These are phyloP conservation scores for Panellus pusillus DNA, from an alignment of 768 basidiomycete genomes.

Conservation along the genomic window DNA sequence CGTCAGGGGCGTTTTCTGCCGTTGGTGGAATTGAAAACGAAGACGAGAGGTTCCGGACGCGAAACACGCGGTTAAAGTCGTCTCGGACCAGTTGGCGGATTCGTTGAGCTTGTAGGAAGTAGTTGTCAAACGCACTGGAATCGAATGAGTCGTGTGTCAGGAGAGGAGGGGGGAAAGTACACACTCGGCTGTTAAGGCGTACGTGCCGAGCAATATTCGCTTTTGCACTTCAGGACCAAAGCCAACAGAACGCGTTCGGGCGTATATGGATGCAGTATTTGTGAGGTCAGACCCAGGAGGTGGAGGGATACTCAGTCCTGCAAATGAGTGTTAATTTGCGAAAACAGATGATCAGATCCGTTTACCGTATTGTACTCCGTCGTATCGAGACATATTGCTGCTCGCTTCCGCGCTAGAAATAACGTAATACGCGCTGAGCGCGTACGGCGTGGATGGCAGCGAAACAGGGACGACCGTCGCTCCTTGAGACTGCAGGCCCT, in stretches of 20 bases:
- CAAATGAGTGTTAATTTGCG: not conserved
- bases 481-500: constrained; percentile 45
- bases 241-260: constrained; percentile 61
- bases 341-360: not conserved
- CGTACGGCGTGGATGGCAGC: constrained; percentile 64
- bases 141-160: not conserved
- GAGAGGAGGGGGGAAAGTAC: constrained; percentile 26
- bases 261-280: constrained; percentile 59
- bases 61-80: constrained; percentile 77
- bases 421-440: constrained; percentile 94
- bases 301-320: constrained; percentile 55
- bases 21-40: not conserved
- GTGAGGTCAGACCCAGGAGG: constrained; percentile 41
- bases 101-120: constrained; percentile 89
- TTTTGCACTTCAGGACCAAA: constrained; percentile 87
- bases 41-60: constrained; percentile 51
- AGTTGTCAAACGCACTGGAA: constrained; percentile 91
- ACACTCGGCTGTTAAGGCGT: constrained; percentile 89
- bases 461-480: constrained; percentile 73
- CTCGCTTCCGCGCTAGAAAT: constrained; percentile 92
- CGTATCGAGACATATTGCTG: constrained; percentile 88
- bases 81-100: constrained; percentile 68
- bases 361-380: constrained; percentile 82
- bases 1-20: not conserved
- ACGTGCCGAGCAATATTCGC: constrained; percentile 86